Conservation (phyloP, 176 grass and related monocot species). For the Musa itinerans region DNA sequence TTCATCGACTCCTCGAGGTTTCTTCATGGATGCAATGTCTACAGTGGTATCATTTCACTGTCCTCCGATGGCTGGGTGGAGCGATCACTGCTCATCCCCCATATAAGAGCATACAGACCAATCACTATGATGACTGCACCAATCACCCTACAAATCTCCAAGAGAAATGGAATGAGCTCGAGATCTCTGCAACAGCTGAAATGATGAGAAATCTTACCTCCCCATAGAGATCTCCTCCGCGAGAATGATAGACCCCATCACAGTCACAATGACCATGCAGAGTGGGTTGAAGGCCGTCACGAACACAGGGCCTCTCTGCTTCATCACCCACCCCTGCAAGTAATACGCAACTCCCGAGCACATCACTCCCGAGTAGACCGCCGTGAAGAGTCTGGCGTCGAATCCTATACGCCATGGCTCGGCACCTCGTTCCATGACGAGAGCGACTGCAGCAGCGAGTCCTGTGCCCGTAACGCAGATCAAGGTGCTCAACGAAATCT, state of each 20-base stretch:
- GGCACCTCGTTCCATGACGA: slow-evolving; percentile 46
- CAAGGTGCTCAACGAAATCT: slow-evolving; percentile 49
- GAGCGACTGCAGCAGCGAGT: slow-evolving; percentile 35
- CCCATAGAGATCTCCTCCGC: slow-evolving; percentile 36
- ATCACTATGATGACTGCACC: slow-evolving; percentile 7
- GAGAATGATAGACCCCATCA: slow-evolving; percentile 39
- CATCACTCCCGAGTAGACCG: slow-evolving; percentile 59
- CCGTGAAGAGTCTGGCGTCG: slow-evolving; percentile 67
- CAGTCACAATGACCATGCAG: slow-evolving; percentile 43
- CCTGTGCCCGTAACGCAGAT: slow-evolving; percentile 46
- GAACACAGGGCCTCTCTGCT: slow-evolving; percentile 41
- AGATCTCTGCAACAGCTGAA: background rate
- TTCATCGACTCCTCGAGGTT: too few relatives aligned
- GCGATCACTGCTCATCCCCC: slow-evolving; percentile 9
- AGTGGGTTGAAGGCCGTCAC: slow-evolving; percentile 50
- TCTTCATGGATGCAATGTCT: too few relatives aligned
- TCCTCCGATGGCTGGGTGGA: background rate
- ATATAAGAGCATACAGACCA: background rate
- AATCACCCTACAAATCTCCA: background rate
- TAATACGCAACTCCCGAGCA: slow-evolving; percentile 43
- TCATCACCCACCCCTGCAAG: slow-evolving; percentile 42
- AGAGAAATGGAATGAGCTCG: background rate
- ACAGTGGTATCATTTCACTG: too few relatives aligned
- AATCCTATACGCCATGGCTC: slow-evolving; percentile 66
- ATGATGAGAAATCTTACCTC: slow-evolving; percentile 13